Evolutionary conservation across 179 eudicot genomes (phyloP).

Genomic region (Sideroxylon spinosum): DNA sequence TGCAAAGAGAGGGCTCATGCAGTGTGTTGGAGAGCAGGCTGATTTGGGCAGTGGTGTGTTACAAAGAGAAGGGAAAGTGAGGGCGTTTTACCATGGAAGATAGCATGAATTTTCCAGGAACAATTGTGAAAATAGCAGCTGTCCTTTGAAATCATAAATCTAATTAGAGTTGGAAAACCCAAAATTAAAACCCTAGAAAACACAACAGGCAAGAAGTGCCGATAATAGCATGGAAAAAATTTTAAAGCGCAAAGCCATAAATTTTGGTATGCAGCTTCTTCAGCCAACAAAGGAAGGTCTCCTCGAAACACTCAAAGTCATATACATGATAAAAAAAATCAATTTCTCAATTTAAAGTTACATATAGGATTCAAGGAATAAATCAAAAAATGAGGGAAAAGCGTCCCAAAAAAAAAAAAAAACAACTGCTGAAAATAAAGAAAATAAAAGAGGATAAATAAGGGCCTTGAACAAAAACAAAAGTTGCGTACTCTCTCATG

Average conservation of each 20-base stretch:
- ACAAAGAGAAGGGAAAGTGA: no score
- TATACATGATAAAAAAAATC: no score
- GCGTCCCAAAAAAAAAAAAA: not conserved
- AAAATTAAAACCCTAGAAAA: not conserved
- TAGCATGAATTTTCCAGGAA: no score
- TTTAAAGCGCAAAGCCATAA: not conserved
- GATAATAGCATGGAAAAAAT: not conserved
- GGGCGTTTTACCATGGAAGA: no score
- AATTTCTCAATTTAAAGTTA: no score
- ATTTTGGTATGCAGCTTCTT: no score
- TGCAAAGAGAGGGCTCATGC: no score
- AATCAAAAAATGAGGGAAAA: not conserved
- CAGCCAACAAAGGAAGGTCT: no score
- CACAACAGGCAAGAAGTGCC: not conserved
- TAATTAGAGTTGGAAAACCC: not conserved
- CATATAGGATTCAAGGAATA: not conserved
- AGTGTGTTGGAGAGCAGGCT: no score
- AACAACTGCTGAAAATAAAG: constrained; percentile 1
- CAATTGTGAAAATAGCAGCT: not conserved
- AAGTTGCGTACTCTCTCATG: constrained; percentile 53
- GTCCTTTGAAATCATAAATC: not conserved
- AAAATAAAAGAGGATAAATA: not conserved
- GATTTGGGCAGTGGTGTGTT: no score
- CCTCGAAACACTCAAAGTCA: no score
- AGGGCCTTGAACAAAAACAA: constrained; percentile 4